phyloP scores from a whole-genome alignment of 164 flowering plant species.

The Litsea cubeba region DNA sequence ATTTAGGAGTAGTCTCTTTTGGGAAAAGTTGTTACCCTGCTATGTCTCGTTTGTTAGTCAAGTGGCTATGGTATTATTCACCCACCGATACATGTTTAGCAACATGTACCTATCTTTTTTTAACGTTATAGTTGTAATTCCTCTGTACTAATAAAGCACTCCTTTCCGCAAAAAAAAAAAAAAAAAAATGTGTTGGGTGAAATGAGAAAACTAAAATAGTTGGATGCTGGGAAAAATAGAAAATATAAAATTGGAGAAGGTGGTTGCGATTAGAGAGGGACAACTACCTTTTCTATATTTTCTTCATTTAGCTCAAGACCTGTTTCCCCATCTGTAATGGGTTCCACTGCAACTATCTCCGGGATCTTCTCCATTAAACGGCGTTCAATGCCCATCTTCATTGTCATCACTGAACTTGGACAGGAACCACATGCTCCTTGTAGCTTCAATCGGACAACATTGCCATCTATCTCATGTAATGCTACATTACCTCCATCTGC shows the following conservation, averaged over 20 bases:
- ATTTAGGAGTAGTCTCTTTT: too few relatives aligned
- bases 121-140: too few relatives aligned
- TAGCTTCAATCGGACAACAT: slow-evolving; percentile 81
- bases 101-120: too few relatives aligned
- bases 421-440: slow-evolving; percentile 99
- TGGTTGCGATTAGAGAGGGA: neutral
- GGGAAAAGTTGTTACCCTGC: too few relatives aligned
- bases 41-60: too few relatives aligned
- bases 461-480: slow-evolving; percentile 92
- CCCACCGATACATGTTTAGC: too few relatives aligned
- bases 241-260: neutral
- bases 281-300: slow-evolving; percentile 79
- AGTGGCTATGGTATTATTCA: too few relatives aligned
- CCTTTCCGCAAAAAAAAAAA: too few relatives aligned
- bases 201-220: neutral
- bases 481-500: slow-evolving; percentile 97
- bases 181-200: neutral
- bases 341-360: slow-evolving; percentile 84
- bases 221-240: neutral
- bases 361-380: slow-evolving; percentile 95
- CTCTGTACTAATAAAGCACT: too few relatives aligned
- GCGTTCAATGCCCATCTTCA: slow-evolving; percentile 95
- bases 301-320: slow-evolving; percentile 90
- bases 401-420: slow-evolving; percentile 88
- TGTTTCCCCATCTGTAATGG: slow-evolving; percentile 80